phyloP scores from a whole-genome alignment of 2,329 filamentous ascomycete species.

The Conoideocrella luteorostrata region DNA sequence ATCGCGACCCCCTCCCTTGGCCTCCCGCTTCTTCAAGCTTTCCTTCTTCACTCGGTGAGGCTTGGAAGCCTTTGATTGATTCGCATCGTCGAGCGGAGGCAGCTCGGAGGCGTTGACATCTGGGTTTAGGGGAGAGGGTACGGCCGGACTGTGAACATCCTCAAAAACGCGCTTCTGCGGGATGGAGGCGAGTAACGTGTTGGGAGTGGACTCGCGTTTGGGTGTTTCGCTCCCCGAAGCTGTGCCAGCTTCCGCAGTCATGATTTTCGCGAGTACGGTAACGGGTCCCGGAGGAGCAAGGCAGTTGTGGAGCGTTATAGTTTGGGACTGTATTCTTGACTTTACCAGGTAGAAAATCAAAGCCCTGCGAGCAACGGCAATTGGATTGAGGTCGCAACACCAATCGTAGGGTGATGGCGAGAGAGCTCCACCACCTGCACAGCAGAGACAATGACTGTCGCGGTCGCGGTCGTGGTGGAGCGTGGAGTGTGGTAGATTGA shows the following conservation, averaged over 20 bases:
- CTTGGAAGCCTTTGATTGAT: constrained; percentile 26
- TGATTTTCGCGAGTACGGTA: no score
- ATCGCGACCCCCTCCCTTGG: constrained; percentile 45
- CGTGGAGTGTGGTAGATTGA: constrained; percentile 8
- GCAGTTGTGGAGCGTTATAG: no score
- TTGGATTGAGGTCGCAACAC: background rate
- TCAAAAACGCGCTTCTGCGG: constrained; percentile 62
- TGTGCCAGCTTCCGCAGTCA: constrained; percentile 18
- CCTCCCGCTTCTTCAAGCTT: constrained; percentile 61
- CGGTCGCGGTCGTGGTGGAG: background rate
- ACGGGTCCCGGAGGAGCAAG: no score
- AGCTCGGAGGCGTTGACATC: constrained; percentile 42
- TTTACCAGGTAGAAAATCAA: no score
- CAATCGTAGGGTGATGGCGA: background rate
- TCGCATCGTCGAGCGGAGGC: constrained; percentile 39
- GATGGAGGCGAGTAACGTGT: constrained; percentile 38
- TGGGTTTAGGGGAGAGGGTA: constrained; percentile 70
- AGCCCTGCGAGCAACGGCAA: constrained; percentile 20
- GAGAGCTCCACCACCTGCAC: constrained; percentile 1
- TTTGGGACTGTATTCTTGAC: no score
- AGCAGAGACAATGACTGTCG: no score
- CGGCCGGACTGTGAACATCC: constrained; percentile 62
- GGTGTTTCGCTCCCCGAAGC: constrained; percentile 30
- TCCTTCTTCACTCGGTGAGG: constrained; percentile 56
- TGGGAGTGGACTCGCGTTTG: constrained; percentile 35